A percentile compares a stretch with the other conserved stretches of the same genome.
These are phyloP conservation scores for Escovopsis weberi DNA, from an alignment of 2,329 filamentous ascomycete species.

Conservation along the genomic window DNA sequence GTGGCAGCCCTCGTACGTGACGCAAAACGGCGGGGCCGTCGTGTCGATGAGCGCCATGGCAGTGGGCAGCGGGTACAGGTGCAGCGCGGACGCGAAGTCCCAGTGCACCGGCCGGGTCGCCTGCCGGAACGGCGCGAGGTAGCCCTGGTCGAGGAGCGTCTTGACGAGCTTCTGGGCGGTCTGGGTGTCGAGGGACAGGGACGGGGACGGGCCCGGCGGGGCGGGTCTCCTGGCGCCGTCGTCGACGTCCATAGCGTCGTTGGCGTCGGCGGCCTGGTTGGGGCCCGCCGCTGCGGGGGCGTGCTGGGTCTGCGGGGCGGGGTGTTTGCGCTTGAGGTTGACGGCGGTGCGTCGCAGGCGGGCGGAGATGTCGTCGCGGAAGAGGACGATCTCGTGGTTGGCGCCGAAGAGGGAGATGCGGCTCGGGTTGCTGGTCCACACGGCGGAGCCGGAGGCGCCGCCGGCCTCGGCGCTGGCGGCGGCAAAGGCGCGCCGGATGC, in stretches of 20 bases:
- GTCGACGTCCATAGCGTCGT: conserved; percentile 28
- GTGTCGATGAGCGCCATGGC: conserved; percentile 71
- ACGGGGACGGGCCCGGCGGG: conserved; percentile 9
- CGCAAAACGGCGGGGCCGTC: conserved; percentile 65
- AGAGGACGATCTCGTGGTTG: conserved; percentile 71
- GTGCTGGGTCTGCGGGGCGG: conserved; percentile 21
- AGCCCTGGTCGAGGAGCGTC: conserved; percentile 80
- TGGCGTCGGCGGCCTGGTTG: conserved; percentile 6
- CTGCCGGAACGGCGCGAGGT: conserved; percentile 77
- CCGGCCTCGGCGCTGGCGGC: conserved; percentile 56
- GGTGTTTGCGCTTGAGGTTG: conserved; percentile 40
- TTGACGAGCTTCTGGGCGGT: conserved; percentile 70
- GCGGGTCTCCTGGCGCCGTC: conserved; percentile 10
- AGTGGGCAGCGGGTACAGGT: conserved; percentile 79
- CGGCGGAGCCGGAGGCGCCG: conserved; percentile 35
- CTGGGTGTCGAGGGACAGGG: conserved; percentile 32
- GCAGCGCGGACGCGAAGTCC: conserved; percentile 66
- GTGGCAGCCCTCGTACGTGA: conserved; percentile 91
- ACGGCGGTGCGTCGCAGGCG: conserved; percentile 66
- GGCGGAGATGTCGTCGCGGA: conserved; percentile 73
- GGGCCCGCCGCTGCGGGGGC: not conserved
- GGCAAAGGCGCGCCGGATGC: conserved; percentile 68
- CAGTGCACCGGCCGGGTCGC: conserved; percentile 69
- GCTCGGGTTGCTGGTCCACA: conserved; percentile 83
- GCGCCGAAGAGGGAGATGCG: conserved; percentile 76